Evolutionary conservation across 257 asterid genomes (phyloP), one percentile per base, ranked within the genome.

Genomic region (Nicotiana otophora): DNA sequence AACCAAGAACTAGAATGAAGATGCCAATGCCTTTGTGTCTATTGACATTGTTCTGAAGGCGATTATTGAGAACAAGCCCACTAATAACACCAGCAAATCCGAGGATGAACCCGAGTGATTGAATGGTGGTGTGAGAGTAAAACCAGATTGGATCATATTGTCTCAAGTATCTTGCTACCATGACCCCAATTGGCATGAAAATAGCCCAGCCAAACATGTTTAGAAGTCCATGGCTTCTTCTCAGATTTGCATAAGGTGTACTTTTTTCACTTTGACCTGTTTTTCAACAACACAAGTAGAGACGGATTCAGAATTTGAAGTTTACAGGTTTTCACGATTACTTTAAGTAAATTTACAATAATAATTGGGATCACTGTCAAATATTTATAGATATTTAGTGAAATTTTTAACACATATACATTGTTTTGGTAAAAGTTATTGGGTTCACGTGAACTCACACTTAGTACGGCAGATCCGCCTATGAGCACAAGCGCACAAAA

Each of bases 191-290:
- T 3, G 92, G 89, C 92, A 96, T 15, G 61, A 94, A n/a, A 46
- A 94, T 93, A 19, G 89, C 94, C 99, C 99, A 96, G 6, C 98
- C 98, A 63, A 96, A 20, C 94, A 93, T 90, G 92, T 88, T 93
- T 84, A 94, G 42, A 4, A 96, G 36, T 84, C 99, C 98, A 63
- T 96, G 99, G 89, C 84, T 87, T 85, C 89, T 89, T 62, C 84
- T 84, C 23, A 96, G 90, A 15, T 82, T 82, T 16, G 85, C 87
- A 55, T 87, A 80, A 1, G 93, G 86, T 20, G 84, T 82, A 54
- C 76, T 67, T 2, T 91, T 83, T 30, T 82, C 68, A 84, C 88
- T 90, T 87, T 90, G 86, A 83, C 98, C 98, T 95, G 84, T 82
- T 54, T 1, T 34, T 28, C 31, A 20, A 5, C 16, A 2, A 3